Evolutionary conservation across 345 rosid species (phyloP), one percentile per base, ranked within the genome.

Genomic region (Eucalyptus urophylla): DNA sequence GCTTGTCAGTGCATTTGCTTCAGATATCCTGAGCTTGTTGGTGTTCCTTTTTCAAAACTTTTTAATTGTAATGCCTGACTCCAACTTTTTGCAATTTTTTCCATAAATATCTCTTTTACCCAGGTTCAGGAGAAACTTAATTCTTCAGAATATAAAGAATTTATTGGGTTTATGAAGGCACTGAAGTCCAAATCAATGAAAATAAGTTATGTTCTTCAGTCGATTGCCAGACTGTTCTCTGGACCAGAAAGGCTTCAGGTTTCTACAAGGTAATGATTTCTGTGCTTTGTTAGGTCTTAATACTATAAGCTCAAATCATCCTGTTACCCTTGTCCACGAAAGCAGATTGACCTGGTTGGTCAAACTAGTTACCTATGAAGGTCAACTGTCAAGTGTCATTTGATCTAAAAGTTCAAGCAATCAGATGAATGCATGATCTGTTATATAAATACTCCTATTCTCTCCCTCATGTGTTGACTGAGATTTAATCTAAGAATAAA

Each of bases 121-220:
- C 94, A 94, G 99, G 98, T 94, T 24, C 93, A 93, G 89, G 97
- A 94, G 92, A 95, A 94, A 90, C 98, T 98, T 86, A 94, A 89
- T 90, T 80, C 97, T 69, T 87, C 94, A 86, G 98, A 98, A 92
- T 98, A 98, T 89, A 94, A 94, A 89, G 94, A 96, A 87, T 98
- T 98, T 92, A 93, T 98, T 51, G 98, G 96, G 72, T 94, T 93
- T 89, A 93, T 98, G 96, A 97, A 94, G 93, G 98, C 97, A 87
- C 90, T 95, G 92, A 98, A 96, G 94, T 96, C 97, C 56, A 96
- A 96, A 90, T 96, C 94, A 88, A 92, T 94, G 90, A 93, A 94
- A 69, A 89, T 95, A 89, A 92, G 92, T 87, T 88, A 88, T 80
- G 95, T 97, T 90, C 90, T 96, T 89, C 93, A 94, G 88, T 94